Conservation (phyloP, 208 protist species). For the Herpetomonas tarakana region DNA sequence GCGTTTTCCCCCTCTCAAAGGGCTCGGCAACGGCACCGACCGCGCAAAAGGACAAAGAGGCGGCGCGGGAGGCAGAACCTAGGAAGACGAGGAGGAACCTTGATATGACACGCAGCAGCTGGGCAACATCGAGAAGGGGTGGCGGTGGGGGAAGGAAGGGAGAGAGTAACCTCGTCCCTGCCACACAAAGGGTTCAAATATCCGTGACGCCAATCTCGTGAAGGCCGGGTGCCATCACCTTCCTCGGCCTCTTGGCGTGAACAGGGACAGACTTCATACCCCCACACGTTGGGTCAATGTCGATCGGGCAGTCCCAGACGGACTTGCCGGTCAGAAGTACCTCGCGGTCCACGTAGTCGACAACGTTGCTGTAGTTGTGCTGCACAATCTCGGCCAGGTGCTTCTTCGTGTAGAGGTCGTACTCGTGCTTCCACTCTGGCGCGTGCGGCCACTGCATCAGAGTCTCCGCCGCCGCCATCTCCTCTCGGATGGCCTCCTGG, state of each 20-base stretch:
- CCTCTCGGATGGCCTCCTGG: constrained; percentile 62
- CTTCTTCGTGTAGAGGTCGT: constrained; percentile 71
- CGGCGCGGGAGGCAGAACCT: too few relatives aligned
- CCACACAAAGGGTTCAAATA: too few relatives aligned
- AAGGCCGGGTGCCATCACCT: constrained; percentile 65
- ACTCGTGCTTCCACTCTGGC: constrained; percentile 86
- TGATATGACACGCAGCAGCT: too few relatives aligned
- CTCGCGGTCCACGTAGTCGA: constrained; percentile 91
- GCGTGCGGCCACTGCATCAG: constrained; percentile 88
- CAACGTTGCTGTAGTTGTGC: constrained; percentile 91
- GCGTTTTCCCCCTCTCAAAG: too few relatives aligned
- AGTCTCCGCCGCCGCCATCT: constrained; percentile 76
- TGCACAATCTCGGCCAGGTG: constrained; percentile 73
- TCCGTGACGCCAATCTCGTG: constrained; percentile 65
- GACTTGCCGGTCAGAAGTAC: constrained; percentile 86
- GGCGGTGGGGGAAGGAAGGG: too few relatives aligned
- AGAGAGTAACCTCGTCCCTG: too few relatives aligned
- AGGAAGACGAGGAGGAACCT: too few relatives aligned
- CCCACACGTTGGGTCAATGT: constrained; percentile 86
- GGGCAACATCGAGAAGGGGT: too few relatives aligned
- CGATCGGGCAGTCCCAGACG: constrained; percentile 87
- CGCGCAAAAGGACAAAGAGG: too few relatives aligned
- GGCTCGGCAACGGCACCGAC: too few relatives aligned
- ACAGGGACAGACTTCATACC: constrained; percentile 72
- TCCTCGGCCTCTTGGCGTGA: constrained; percentile 74